Base-by-base conservation (phyloP, 192 early-diverging fungal genomes). In the Coemansia sp. region DNA sequence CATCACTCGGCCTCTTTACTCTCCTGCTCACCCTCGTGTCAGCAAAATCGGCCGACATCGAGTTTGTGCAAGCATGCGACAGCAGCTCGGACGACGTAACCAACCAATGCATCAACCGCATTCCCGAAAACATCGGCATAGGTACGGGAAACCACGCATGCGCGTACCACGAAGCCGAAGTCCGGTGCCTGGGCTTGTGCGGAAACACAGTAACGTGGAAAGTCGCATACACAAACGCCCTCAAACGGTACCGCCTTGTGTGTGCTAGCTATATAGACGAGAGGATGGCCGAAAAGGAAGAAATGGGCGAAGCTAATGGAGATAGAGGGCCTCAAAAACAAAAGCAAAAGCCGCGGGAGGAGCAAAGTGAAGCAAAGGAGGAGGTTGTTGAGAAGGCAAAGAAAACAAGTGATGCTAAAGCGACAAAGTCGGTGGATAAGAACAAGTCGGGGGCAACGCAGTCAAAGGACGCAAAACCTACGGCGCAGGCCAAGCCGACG, bases 161-260 rank as follows among this genome's bases (percentile, higher is more conserved):
- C 58, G 76, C 76, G 29, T 79, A 79, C 67, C 76, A 79, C 62
- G 76, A 79, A 38, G 76, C 76, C 50, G 76, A 79, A 29, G 71
- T 79, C 35, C 69, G 72, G 17, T 79, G 76, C 21, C 71, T 79
- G 11, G 76, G 76, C 4, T 61, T 79, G 9, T 79, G 76, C 61
- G 76, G 76, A 27, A 79, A 79, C 65, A 79, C 76, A 7, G 19
- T 79, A 8, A 79, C 76, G 7, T 79, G 76, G 76, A 73, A 73
- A 29, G 70, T 73, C 4, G 68, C 76, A 7, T 79, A 79, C 58
- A 63, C 57, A 11, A 79, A 79, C 47, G 59, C 76, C 0, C 71
- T 79, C 43, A 79, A 79, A 62, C 59, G 76, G 27, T 79, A 79
- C 54, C 67, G 76, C 29, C 67, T 79, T 2, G 76, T 79, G 1